phyloP scores from a whole-genome alignment of 805 yeast species.

The Candida nitratophila region DNA sequence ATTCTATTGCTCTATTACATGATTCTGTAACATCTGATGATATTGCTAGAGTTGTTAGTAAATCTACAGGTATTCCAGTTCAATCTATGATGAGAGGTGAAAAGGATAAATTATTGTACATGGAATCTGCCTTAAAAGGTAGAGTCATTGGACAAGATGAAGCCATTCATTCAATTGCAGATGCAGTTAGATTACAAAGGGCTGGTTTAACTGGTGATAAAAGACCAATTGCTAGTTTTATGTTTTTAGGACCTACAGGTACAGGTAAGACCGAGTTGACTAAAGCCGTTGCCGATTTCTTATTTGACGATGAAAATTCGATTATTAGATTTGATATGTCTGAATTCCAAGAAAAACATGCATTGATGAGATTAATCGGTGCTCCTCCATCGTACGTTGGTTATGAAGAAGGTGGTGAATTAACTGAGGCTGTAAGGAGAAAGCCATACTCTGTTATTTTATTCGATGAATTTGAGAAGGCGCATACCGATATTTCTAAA shows the following conservation, averaged over 20 bases:
- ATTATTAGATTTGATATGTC: slow-evolving; percentile 96
- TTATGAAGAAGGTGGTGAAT: slow-evolving; percentile 92
- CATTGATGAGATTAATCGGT: slow-evolving; percentile 86
- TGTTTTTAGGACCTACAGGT: slow-evolving; percentile 98
- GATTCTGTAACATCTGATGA: slow-evolving; percentile 94
- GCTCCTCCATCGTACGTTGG: slow-evolving; percentile 99
- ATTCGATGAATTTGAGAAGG: slow-evolving; percentile 96
- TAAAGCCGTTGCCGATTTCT: slow-evolving; percentile 83
- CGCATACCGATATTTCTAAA: slow-evolving; percentile 93
- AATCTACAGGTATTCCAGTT: slow-evolving; percentile 95
- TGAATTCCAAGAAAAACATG: slow-evolving; percentile 92
- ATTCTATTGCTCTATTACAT: slow-evolving; percentile 46
- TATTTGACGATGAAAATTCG: slow-evolving; percentile 82
- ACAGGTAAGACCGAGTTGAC: slow-evolving; percentile 97
- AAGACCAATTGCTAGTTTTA: slow-evolving; percentile 93
- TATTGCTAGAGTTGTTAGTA: slow-evolving; percentile 84
- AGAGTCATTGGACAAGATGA: slow-evolving; percentile 95
- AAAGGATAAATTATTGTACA: slow-evolving; percentile 78
- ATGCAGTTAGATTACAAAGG: slow-evolving; percentile 92
- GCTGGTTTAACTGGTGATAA: slow-evolving; percentile 94
- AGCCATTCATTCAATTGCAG: slow-evolving; percentile 83
- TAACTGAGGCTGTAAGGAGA: slow-evolving; percentile 92
- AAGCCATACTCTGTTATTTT: slow-evolving; percentile 90
- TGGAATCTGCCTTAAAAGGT: slow-evolving; percentile 72
- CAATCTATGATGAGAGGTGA: slow-evolving; percentile 90